Evolutionary conservation across 2,329 filamentous ascomycete species (phyloP).

Genomic region (Sclerotinia nivalis): DNA sequence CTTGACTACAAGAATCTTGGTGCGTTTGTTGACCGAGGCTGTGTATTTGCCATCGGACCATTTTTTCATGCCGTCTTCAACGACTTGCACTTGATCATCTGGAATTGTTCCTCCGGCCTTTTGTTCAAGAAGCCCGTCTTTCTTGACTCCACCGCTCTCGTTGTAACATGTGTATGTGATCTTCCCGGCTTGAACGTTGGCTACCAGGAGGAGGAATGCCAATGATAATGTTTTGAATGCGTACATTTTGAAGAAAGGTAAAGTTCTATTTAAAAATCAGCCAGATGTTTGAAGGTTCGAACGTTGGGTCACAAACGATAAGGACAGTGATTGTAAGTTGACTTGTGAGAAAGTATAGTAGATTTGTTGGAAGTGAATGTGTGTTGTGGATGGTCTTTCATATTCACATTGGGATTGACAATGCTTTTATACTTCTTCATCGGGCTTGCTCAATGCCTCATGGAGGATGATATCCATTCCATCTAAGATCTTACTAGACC

Average conservation of each 20-base stretch:
- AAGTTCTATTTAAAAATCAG: neutral
- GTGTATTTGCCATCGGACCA: neutral
- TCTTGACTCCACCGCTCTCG: neutral
- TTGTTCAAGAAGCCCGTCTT: neutral
- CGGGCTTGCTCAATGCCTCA: neutral
- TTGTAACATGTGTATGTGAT: neutral
- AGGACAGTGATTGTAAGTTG: neutral
- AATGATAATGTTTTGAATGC: slow-evolving; percentile 4
- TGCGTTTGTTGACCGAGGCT: neutral
- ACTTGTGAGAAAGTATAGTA: neutral
- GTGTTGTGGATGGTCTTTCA: neutral
- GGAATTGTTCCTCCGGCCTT: neutral
- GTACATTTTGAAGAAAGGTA: neutral
- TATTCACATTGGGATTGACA: neutral
- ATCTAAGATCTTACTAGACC: too few species aligned
- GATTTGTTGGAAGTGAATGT: neutral
- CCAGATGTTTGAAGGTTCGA: neutral
- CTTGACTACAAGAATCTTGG: neutral
- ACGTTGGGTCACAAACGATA: neutral
- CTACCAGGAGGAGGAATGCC: neutral
- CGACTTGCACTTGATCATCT: neutral
- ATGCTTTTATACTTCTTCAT: neutral
- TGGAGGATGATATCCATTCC: neutral
- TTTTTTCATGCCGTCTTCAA: neutral
- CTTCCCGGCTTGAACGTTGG: neutral